A percentile compares a stretch with the other conserved stretches of the same genome.
Evolutionary conservation across 352 stramenopile genomes (phyloP).

Genomic region (Blastocystis sp.): DNA sequence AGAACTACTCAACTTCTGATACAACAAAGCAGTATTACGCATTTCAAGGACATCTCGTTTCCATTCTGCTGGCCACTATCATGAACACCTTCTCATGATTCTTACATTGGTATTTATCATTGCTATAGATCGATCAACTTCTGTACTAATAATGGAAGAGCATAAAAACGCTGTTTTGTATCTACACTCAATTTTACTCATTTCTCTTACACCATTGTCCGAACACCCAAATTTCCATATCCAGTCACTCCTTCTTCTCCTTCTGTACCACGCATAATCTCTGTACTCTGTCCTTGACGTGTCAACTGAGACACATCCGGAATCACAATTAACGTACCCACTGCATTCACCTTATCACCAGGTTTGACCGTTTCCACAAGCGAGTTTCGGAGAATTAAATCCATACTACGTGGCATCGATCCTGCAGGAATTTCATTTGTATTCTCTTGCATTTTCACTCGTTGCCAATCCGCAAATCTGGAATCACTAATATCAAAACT

Average conservation of each 20-base stretch:
- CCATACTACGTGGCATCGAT: slow-evolving; percentile 88
- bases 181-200: slow-evolving; percentile 67
- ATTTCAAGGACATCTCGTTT: slow-evolving; percentile 10
- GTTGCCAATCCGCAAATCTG: slow-evolving; percentile 96
- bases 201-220: slow-evolving; percentile 70
- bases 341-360: slow-evolving; percentile 87
- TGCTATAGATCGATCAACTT: neutral
- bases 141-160: neutral
- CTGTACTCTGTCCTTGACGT: neutral
- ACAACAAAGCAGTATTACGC: slow-evolving; percentile 69
- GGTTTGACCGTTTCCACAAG: slow-evolving; percentile 90
- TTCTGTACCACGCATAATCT: slow-evolving; percentile 62
- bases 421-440: slow-evolving; percentile 94
- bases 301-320: slow-evolving; percentile 78
- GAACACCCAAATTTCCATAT: slow-evolving; percentile 85
- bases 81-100: neutral
- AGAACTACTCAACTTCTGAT: slow-evolving; percentile 84
- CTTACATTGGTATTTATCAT: neutral
- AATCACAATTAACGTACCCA: slow-evolving; percentile 85
- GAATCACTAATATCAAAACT: slow-evolving; percentile 78
- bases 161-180: slow-evolving; percentile 93
- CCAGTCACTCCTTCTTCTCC: slow-evolving; percentile 83
- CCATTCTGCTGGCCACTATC: neutral
- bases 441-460: slow-evolving; percentile 95
- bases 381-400: slow-evolving; percentile 92